phyloP scores from a whole-genome alignment of 805 yeast species.

The Schwanniomyces vanrijiae region DNA sequence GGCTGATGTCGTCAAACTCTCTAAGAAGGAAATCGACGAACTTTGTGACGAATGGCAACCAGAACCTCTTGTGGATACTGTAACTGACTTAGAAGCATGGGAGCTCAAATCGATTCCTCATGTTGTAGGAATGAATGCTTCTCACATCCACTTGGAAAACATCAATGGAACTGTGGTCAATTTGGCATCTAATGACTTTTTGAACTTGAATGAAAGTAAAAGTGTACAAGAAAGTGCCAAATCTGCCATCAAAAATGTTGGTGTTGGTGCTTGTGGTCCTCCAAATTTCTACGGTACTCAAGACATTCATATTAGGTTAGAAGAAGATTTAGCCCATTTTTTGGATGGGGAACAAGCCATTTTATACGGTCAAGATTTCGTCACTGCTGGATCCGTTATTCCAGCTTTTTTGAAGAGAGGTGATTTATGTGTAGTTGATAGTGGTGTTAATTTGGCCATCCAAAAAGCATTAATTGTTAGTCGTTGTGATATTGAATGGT shows the following conservation, averaged over 20 bases:
- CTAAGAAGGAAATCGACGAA: slow-evolving; percentile 70
- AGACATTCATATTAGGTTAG: slow-evolving; percentile 81
- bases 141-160: slow-evolving; percentile 30
- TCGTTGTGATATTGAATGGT: slow-evolving; percentile 83
- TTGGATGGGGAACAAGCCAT: slow-evolving; percentile 78
- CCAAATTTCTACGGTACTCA: slow-evolving; percentile 97
- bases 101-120: slow-evolving; percentile 63
- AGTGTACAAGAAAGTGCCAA: slow-evolving; percentile 54
- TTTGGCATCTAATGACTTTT: slow-evolving; percentile 69
- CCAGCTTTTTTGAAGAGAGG: slow-evolving; percentile 96
- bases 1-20: slow-evolving; percentile 62
- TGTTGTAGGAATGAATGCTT: slow-evolving; percentile 54
- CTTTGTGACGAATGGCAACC: slow-evolving; percentile 92
- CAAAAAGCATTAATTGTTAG: slow-evolving; percentile 89
- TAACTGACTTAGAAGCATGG: slow-evolving; percentile 57
- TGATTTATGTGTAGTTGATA: slow-evolving; percentile 86
- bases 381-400: slow-evolving; percentile 81
- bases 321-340: slow-evolving; percentile 70
- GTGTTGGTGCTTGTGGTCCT: slow-evolving; percentile 99
- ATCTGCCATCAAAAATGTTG: slow-evolving; percentile 61
- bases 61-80: slow-evolving; percentile 67
- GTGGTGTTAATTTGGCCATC: slow-evolving; percentile 68
- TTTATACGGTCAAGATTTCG: slow-evolving; percentile 89
- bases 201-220: slow-evolving; percentile 55
- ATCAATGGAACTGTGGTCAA: slow-evolving; percentile 49